Conservation (phyloP, 108 stramenopile species). For the Phaeodactylum tricornutum region DNA sequence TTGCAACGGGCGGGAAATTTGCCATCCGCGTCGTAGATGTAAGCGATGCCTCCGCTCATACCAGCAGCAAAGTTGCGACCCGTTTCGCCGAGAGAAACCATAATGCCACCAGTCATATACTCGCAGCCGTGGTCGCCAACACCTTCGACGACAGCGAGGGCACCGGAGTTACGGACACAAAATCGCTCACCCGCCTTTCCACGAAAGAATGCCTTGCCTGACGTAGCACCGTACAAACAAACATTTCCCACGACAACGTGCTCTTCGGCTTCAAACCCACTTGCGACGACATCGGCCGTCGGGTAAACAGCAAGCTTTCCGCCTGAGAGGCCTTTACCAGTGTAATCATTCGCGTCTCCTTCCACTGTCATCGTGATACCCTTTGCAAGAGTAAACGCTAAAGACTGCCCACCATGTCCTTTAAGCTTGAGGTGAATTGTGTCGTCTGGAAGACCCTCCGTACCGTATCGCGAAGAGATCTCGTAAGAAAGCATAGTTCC, state of each 20-base stretch:
- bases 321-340: slow-evolving; percentile 95
- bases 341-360: slow-evolving; percentile 97
- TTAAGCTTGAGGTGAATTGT: slow-evolving; percentile 86
- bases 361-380: slow-evolving; percentile 89
- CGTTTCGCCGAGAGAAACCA: slow-evolving; percentile 88
- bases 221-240: slow-evolving; percentile 90
- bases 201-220: slow-evolving; percentile 93
- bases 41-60: slow-evolving; percentile 97
- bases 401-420: slow-evolving; percentile 93
- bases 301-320: slow-evolving; percentile 89
- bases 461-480: slow-evolving; percentile 82
- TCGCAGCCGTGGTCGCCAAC: slow-evolving; percentile 97
- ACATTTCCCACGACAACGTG: slow-evolving; percentile 95
- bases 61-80: slow-evolving; percentile 98
- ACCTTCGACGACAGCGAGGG: slow-evolving; percentile 94
- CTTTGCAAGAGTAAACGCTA: slow-evolving; percentile 90
- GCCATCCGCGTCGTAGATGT: slow-evolving; percentile 89
- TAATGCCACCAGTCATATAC: slow-evolving; percentile 97
- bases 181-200: slow-evolving; percentile 97
- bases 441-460: slow-evolving; percentile 90
- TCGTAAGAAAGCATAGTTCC: slow-evolving; percentile 92
- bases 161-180: slow-evolving; percentile 96
- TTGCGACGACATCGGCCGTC: slow-evolving; percentile 41
- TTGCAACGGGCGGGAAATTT: slow-evolving; percentile 92
- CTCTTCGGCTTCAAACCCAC: slow-evolving; percentile 82